Conservation (phyloP, 163 green algal species). For the Volvox carteri region DNA sequence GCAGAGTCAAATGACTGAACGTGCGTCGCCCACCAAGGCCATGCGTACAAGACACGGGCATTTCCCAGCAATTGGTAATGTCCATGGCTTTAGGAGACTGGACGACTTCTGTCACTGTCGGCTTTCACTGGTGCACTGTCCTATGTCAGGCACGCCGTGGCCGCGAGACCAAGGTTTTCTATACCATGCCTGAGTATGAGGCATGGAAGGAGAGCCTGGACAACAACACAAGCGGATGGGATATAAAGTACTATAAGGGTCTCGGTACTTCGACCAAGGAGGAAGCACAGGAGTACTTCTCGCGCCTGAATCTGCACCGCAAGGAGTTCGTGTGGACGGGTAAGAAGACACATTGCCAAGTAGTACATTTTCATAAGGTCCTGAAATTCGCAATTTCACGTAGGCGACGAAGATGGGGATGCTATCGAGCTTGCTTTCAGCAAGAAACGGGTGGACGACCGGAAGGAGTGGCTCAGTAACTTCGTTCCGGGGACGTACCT, state of each 20-base stretch:
- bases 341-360: slow-evolving; percentile 50
- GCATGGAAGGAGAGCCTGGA: slow-evolving; percentile 89
- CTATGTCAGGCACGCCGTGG: slow-evolving; percentile 93
- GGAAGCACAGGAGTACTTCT: slow-evolving; percentile 99
- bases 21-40: too few relatives aligned
- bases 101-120: too few relatives aligned
- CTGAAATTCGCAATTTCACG: too few relatives aligned
- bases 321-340: slow-evolving; percentile 95
- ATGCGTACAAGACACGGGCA: too few relatives aligned
- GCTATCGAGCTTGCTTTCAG: slow-evolving; percentile 98
- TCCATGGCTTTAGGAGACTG: too few relatives aligned
- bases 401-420: slow-evolving; percentile 86
- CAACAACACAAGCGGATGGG: slow-evolving; percentile 83
- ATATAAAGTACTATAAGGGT: slow-evolving; percentile 96
- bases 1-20: too few relatives aligned
- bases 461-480: slow-evolving; percentile 95
- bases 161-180: slow-evolving; percentile 90
- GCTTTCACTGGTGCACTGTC: too few relatives aligned
- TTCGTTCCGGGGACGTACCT: slow-evolving; percentile 94
- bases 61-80: too few relatives aligned
- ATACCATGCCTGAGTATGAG: slow-evolving; percentile 99
- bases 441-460: slow-evolving; percentile 99
- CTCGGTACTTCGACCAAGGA: slow-evolving; percentile 95
- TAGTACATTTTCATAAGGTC: background rate
- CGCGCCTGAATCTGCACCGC: slow-evolving; percentile 87